Percentiles rank a stretch among this genome's conserved stretches.
phyloP scores from a whole-genome alignment of 805 yeast species.

The Candida bentonensis region DNA sequence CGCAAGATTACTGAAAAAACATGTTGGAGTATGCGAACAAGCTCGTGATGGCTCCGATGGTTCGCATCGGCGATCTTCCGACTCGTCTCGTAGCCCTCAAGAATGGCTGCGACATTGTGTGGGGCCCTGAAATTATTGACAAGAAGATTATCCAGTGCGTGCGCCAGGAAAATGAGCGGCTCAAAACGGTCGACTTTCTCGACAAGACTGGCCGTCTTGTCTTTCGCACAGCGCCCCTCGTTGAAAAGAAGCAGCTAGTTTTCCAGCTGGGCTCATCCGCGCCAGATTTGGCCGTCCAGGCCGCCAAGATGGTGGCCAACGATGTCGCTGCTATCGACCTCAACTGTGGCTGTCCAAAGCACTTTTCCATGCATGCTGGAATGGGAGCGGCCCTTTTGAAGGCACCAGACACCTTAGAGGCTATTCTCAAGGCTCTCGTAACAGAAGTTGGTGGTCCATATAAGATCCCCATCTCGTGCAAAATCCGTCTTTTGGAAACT shows the following conservation, averaged over 20 bases:
- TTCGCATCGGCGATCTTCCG: constrained; percentile 89
- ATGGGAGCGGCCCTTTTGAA: constrained; percentile 91
- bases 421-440: constrained; percentile 56
- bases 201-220: constrained; percentile 33
- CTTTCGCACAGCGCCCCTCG: constrained; percentile 55
- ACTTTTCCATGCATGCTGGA: constrained; percentile 84
- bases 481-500: constrained; percentile 64
- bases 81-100: constrained; percentile 65
- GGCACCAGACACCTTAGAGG: constrained; percentile 67
- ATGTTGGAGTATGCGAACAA: constrained; percentile 64
- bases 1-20: too few relatives aligned
- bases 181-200: constrained; percentile 20
- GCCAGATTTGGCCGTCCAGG: constrained; percentile 75
- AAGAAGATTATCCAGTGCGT: constrained; percentile 62
- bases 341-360: constrained; percentile 96
- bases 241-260: constrained; percentile 54
- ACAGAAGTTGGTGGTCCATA: constrained; percentile 66
- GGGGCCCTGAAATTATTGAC: constrained; percentile 94
- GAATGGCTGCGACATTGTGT: constrained; percentile 87
- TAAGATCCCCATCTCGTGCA: constrained; percentile 74
- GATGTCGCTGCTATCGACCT: constrained; percentile 92
- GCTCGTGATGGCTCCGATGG: constrained; percentile 87
- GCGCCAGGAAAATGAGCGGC: constrained; percentile 39
- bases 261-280: constrained; percentile 86
- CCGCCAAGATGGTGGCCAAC: constrained; percentile 62